These are phyloP conservation scores for Peronosclerospora sorghi DNA, from an alignment of 352 stramenopile genomes.

Conservation along the genomic window DNA sequence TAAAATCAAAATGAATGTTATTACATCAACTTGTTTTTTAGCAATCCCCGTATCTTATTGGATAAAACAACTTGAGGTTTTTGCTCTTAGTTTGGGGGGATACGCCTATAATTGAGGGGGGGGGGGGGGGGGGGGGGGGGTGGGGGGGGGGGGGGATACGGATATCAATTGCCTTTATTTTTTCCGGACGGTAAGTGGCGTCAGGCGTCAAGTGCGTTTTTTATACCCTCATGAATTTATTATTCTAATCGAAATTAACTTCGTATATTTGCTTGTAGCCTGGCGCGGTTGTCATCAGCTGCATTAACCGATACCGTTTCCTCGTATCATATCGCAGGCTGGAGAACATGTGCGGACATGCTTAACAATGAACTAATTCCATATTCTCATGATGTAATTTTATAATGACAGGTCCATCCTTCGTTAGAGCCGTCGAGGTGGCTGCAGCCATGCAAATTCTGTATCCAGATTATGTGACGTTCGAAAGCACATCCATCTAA, in stretches of 20 bases:
- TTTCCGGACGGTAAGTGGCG: constrained; percentile 40
- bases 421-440: constrained; percentile 48
- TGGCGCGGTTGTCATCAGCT: constrained; percentile 28
- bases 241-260: background rate
- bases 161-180: no score
- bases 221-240: background rate
- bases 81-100: no score
- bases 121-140: no score
- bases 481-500: constrained; percentile 39
- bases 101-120: no score
- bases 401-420: constrained; percentile 43
- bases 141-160: no score
- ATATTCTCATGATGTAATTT: background rate
- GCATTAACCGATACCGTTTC: constrained; percentile 10
- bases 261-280: constrained; percentile 10
- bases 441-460: constrained; percentile 51
- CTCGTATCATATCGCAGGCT: constrained; percentile 63
- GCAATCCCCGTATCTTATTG: no score
- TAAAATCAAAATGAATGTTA: no score
- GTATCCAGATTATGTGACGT: constrained; percentile 38
- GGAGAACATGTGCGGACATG: constrained; percentile 36
- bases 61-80: no score
- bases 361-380: background rate
- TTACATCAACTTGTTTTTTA: no score
- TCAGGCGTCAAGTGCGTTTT: constrained; percentile 43